Conservation (phyloP, 1,139 yeast genomes). For the Lodderomyces theae region DNA sequence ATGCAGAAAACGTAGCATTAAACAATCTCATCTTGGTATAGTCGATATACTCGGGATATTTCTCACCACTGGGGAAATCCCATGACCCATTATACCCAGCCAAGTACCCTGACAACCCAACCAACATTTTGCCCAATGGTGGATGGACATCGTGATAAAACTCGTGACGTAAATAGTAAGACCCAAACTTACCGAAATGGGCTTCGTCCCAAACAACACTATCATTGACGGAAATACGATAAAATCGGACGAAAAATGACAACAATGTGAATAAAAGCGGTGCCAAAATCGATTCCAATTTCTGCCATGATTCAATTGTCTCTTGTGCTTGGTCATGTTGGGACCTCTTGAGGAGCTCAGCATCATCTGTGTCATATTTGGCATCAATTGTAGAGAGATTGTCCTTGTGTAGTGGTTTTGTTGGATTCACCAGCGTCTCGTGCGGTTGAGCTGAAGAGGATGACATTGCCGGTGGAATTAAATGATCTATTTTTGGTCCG, state of each 20-base stretch:
- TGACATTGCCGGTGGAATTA: too few relatives aligned
- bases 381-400: conserved; percentile 9
- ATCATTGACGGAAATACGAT: conserved; percentile 48
- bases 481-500: neutral
- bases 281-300: conserved; percentile 37
- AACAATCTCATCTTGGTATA: conserved; percentile 91
- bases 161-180: conserved; percentile 87
- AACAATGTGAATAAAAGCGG: conserved; percentile 49
- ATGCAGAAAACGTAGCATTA: conserved; percentile 85
- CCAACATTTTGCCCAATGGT: conserved; percentile 95
- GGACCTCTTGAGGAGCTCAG: conserved; percentile 25
- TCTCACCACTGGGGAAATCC: conserved; percentile 86
- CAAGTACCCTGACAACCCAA: conserved; percentile 88
- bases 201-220: conserved; percentile 67
- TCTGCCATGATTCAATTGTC: conserved; percentile 28
- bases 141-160: conserved; percentile 99
- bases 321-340: conserved; percentile 31
- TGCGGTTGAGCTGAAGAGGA: conserved; percentile 27
- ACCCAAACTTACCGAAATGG: conserved; percentile 91
- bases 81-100: conserved; percentile 96
- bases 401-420: conserved; percentile 5
- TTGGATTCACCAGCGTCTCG: conserved; percentile 17
- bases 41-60: conserved; percentile 82
- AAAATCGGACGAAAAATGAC: conserved; percentile 52
- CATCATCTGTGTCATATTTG: conserved; percentile 17